These are phyloP conservation scores for Tricholoma hemisulphureum DNA, from an alignment of 768 basidiomycete species.

Conservation along the genomic window DNA sequence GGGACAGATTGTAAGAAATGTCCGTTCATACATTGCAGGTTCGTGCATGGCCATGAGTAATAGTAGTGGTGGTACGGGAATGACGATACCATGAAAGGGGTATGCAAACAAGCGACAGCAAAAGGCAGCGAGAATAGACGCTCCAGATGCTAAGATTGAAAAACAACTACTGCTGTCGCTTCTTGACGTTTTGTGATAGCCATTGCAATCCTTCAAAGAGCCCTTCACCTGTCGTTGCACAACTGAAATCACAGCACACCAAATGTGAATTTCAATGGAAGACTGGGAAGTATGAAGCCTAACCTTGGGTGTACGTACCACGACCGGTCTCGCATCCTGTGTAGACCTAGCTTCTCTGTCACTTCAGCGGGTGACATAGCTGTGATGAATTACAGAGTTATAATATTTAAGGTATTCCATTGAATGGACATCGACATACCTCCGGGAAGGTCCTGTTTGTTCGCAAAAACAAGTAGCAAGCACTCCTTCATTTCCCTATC, in stretches of 20 bases:
- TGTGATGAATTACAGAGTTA: slow-evolving; percentile 23
- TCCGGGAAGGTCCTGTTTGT: slow-evolving; percentile 97
- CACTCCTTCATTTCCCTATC: slow-evolving; percentile 99
- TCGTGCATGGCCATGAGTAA: slow-evolving; percentile 43
- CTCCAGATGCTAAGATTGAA: slow-evolving; percentile 20
- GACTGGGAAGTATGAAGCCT: slow-evolving; percentile 19
- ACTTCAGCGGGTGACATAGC: slow-evolving; percentile 99
- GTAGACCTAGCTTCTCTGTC: slow-evolving; percentile 92
- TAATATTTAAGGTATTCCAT: neutral
- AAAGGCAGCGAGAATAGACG: slow-evolving; percentile 17
- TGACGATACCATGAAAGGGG: slow-evolving; percentile 31
- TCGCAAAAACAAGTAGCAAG: slow-evolving; percentile 95
- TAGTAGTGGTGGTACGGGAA: slow-evolving; percentile 24
- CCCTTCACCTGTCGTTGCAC: slow-evolving; percentile 95
- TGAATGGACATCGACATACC: slow-evolving; percentile 49
- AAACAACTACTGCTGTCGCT: slow-evolving; percentile 65
- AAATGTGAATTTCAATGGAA: slow-evolving; percentile 2
- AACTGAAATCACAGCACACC: slow-evolving; percentile 57
- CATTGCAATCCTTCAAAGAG: slow-evolving; percentile 96
- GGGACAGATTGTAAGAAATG: slow-evolving; percentile 26
- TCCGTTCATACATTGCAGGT: slow-evolving; percentile 36
- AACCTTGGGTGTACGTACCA: slow-evolving; percentile 99
- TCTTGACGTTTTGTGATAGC: slow-evolving; percentile 97
- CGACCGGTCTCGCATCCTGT: slow-evolving; percentile 93
- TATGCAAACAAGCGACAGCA: slow-evolving; percentile 27